Conservation (phyloP, 2,329 filamentous ascomycete genomes). For the Triangularia setosa region DNA sequence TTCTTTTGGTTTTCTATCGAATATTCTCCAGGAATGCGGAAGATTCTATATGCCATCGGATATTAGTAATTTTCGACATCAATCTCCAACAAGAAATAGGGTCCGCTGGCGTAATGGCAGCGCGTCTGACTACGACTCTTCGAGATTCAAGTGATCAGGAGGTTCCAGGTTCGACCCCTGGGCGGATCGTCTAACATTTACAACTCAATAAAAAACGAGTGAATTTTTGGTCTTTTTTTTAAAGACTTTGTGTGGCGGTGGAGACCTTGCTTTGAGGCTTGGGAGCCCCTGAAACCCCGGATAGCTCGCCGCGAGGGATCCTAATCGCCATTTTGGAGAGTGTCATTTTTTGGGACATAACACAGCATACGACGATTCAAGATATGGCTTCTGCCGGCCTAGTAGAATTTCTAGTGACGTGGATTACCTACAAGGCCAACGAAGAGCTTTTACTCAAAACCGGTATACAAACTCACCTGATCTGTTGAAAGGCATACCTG, state of each 20-base stretch:
- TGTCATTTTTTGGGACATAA: neutral
- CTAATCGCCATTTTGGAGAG: neutral
- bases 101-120: constrained; percentile 10
- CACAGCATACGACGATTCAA: too few relatives aligned
- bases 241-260: neutral
- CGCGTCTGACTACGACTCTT: constrained; percentile 6
- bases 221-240: neutral
- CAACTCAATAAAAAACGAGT: neutral
- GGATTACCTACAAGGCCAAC: too few relatives aligned
- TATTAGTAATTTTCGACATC: neutral
- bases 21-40: neutral
- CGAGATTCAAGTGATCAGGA: constrained; percentile 2
- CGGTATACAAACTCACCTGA: too few relatives aligned
- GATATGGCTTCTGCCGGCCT: too few relatives aligned
- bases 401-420: too few relatives aligned
- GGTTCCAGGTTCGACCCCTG: constrained; percentile 10
- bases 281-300: neutral
- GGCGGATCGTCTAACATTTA: neutral
- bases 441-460: too few relatives aligned
- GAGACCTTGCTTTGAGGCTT: neutral
- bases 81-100: neutral
- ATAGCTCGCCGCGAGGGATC: neutral
- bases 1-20: neutral
- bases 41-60: neutral
- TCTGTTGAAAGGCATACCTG: too few relatives aligned